Base-by-base conservation (phyloP, 2,329 filamentous ascomycete genomes). In the Epichloe amarillans region DNA sequence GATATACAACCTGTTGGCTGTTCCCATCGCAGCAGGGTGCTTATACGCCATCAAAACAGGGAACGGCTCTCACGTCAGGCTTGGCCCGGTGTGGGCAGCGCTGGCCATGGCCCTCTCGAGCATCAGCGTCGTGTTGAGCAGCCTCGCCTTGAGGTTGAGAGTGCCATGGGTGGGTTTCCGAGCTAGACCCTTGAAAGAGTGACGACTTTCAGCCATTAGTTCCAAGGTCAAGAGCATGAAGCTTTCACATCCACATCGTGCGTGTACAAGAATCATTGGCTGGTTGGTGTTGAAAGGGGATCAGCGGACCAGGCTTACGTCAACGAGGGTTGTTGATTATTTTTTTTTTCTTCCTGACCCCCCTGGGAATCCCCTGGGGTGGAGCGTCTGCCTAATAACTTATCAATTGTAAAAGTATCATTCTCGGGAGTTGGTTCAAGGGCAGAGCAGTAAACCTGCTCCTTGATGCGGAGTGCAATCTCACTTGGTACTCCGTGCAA, bases 41-140 rank as follows among this genome's bases (percentile, higher is more conserved):
- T 70, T 94, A 52, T 94, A 86, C 64, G 69, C 76, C 2, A 56
- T 83, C 45, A 63, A 60, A 49, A 72, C 72, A 45, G 63, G 65
- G 3, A 60, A 62, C 2, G 75, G 73, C 2, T 62, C 64, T 33
- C 84, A 85, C 62, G 67, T 88, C 19, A 70, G 77, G 53, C 68
- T 90, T 45, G 83, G 87, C 63, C 86, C 86, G 0, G 86, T 86
- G 1, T 96, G 90, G 90, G 91, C 90, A 5, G 84, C 83, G 57
- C 68, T 95, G 63, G 90, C 90, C 1, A 97, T 96, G 91, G 91
- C 91, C 26, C 67, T 90, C 65, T 95, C 89, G 66, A 91, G 86
- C 65, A 83, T 96, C 57, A 93, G 86, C 61, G 90, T 97, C 44
- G 85, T 96, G 47, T 69, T 80, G 62, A 95, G 88, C 64, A 91